Conservation (phyloP, 106 monocot species). For the Gastrodia elata region DNA sequence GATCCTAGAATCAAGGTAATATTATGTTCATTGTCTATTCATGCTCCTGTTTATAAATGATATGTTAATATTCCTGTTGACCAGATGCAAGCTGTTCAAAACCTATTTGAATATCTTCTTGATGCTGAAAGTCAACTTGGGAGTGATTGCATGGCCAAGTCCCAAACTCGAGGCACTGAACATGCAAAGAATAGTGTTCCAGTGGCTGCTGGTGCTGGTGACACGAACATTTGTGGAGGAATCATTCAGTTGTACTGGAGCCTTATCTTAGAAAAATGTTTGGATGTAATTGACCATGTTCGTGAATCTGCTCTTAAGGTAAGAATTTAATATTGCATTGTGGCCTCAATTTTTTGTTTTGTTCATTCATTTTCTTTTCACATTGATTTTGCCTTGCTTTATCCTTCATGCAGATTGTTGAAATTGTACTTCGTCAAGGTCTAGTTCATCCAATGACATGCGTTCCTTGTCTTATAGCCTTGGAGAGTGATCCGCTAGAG, state of each 20-base stretch:
- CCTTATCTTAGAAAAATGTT: constrained; percentile 62
- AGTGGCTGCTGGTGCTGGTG: constrained; percentile 97
- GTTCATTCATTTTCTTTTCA: background rate
- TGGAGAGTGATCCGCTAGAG: constrained; percentile 90
- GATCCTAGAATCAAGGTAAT: constrained; percentile 74
- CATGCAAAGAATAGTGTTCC: constrained; percentile 50
- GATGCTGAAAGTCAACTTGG: constrained; percentile 86
- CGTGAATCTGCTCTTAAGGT: constrained; percentile 88
- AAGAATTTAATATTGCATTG: background rate
- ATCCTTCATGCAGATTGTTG: constrained; percentile 72
- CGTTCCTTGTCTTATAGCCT: constrained; percentile 88
- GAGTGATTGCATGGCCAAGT: constrained; percentile 22
- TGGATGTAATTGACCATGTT: constrained; percentile 72
- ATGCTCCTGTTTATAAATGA: background rate
- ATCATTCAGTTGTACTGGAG: constrained; percentile 96
- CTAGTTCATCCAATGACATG: constrained; percentile 96
- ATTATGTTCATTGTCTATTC: constrained; percentile 2
- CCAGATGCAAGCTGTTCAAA: constrained; percentile 91
- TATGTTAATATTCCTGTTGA: constrained; percentile 7
- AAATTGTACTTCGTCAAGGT: constrained; percentile 93
- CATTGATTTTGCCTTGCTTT: constrained; percentile 4
- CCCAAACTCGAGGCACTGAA: constrained; percentile 19
- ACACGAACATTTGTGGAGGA: constrained; percentile 97
- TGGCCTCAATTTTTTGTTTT: background rate
- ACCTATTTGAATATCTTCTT: constrained; percentile 79